phyloP scores from a whole-genome alignment of 202 grass and related monocot genomes.

The Hordeum pubiflorum region DNA sequence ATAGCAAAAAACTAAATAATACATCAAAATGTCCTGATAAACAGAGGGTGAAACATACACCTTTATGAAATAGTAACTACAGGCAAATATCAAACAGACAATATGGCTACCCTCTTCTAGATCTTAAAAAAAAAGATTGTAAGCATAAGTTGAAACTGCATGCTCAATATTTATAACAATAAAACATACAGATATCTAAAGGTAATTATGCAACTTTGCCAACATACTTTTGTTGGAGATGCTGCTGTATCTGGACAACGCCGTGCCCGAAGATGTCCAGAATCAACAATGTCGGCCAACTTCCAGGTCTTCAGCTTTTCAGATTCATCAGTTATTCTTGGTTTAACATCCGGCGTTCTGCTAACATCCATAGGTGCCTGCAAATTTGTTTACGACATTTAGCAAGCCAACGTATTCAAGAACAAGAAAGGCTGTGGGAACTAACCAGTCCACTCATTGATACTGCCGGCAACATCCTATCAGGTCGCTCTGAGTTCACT shows the following conservation, averaged over 20 bases:
- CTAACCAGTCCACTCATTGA: constrained; percentile 89
- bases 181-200: not conserved
- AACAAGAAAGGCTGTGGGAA: constrained; percentile 22
- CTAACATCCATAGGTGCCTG: constrained; percentile 77
- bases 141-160: constrained; percentile 1
- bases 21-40: not conserved
- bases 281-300: constrained; percentile 68
- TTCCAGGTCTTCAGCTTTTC: constrained; percentile 91
- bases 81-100: not conserved
- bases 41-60: not conserved
- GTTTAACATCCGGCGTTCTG: constrained; percentile 65
- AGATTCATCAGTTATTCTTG: constrained; percentile 79
- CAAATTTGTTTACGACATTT: constrained; percentile 21
- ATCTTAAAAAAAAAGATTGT: not conserved
- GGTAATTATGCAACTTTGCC: not conserved
- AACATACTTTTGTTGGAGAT: constrained; percentile 69
- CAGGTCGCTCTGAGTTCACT: constrained; percentile 64
- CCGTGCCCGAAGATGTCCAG: constrained; percentile 62
- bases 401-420: constrained; percentile 30
- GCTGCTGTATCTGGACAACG: constrained; percentile 55
- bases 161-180: constrained; percentile 8
- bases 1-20: not conserved
- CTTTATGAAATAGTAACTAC: not conserved
- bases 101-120: not conserved
- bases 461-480: constrained; percentile 79